A percentile compares a stretch with the other conserved stretches of the same genome.
These are phyloP conservation scores for Pestalotiopsis sp. DNA, from an alignment of 2,329 filamentous ascomycete species.

Conservation along the genomic window DNA sequence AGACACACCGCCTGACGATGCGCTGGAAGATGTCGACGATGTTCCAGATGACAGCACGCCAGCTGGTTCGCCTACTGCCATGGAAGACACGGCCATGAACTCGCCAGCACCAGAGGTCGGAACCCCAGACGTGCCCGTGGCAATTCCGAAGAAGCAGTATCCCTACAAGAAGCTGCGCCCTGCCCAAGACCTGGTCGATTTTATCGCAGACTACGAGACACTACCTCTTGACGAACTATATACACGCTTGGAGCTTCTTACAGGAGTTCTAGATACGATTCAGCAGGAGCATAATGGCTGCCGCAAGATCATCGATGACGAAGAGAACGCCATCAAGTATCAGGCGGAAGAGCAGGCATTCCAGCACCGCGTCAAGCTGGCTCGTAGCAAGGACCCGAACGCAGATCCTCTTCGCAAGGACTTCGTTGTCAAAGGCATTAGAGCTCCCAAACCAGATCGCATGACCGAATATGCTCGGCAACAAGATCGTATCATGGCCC, in stretches of 20 bases:
- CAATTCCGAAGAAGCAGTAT: conserved; percentile 36
- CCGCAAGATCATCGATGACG: conserved; percentile 55
- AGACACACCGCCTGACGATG: conserved; percentile 23
- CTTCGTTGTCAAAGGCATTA: conserved; percentile 57
- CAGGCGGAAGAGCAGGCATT: conserved; percentile 43
- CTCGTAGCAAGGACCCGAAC: conserved; percentile 40
- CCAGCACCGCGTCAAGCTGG: conserved; percentile 45
- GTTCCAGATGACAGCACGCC: conserved; percentile 34
- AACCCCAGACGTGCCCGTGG: conserved; percentile 14
- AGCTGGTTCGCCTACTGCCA: conserved; percentile 25
- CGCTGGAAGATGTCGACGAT: conserved; percentile 26
- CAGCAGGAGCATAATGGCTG: conserved; percentile 57
- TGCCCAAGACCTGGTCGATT: conserved; percentile 49
- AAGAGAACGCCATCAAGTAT: conserved; percentile 58
- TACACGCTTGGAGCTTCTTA: conserved; percentile 45
- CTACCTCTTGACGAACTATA: conserved; percentile 50
- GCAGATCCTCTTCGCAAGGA: conserved; percentile 51
- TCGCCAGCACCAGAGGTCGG: conserved; percentile 35
- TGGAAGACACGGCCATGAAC: conserved; percentile 36
- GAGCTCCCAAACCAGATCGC: conserved; percentile 43
- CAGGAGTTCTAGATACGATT: conserved; percentile 50
- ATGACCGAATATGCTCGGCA: conserved; percentile 46
- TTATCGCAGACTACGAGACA: conserved; percentile 52
- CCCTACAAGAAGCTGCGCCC: conserved; percentile 54
- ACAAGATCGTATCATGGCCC: conserved; percentile 62